These are phyloP conservation scores for Blastocladiella emersonii DNA, from an alignment of 371 early-diverging fungal species.

Conservation along the genomic window DNA sequence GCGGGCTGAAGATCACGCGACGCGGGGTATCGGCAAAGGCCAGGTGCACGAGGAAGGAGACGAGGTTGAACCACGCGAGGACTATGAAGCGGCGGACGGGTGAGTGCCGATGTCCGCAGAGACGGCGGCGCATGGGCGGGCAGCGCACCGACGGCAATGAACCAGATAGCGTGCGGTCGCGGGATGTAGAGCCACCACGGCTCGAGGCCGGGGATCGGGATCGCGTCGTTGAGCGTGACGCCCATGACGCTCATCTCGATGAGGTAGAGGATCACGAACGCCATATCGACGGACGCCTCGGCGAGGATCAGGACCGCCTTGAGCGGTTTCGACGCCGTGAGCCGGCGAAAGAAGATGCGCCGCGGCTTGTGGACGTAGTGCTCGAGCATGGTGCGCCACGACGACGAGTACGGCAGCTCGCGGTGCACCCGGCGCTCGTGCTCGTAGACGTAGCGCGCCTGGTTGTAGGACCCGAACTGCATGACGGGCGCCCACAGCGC, in stretches of 20 bases:
- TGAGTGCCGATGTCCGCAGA: not conserved
- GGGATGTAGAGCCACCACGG: not conserved
- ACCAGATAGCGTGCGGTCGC: not conserved
- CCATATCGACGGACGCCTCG: not conserved
- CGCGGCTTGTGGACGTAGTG: no score
- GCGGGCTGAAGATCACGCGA: constrained; percentile 26
- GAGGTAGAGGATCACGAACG: not conserved
- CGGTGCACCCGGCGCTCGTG: no score
- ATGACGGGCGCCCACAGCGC: no score
- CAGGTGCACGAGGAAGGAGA: not conserved
- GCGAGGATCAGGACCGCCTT: not conserved
- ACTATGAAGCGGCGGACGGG: not conserved
- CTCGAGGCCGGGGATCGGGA: not conserved
- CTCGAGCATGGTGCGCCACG: no score
- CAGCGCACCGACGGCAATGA: not conserved
- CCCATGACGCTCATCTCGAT: not conserved
- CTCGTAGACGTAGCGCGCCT: no score
- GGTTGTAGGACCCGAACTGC: no score
- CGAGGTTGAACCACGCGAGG: not conserved
- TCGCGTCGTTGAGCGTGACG: not conserved
- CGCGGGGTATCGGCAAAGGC: not conserved
- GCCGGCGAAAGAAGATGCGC: no score
- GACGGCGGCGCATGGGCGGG: not conserved
- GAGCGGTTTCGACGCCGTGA: not conserved
- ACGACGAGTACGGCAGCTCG: no score